These are phyloP conservation scores for Physcomitrellopsis africana DNA, from an alignment of 225 moss, liverwort and hornwort genomes.

Conservation along the genomic window DNA sequence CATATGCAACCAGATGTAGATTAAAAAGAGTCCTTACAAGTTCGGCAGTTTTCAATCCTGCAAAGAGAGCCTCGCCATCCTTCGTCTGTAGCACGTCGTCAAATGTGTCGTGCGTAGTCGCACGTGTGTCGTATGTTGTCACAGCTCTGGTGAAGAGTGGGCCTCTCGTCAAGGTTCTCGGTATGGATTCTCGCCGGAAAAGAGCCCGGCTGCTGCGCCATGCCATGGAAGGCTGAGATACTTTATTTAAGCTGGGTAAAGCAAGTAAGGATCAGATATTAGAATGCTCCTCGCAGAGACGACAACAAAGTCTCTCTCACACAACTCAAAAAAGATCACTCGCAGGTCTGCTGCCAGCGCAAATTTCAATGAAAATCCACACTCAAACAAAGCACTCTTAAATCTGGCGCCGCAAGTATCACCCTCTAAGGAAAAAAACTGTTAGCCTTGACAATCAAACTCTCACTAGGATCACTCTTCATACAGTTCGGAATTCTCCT, in stretches of 20 bases:
- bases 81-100: slow-evolving; percentile 47
- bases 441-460: too few relatives aligned
- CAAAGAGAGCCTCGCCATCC: slow-evolving; percentile 60
- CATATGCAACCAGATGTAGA: slow-evolving; percentile 76
- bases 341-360: too few relatives aligned
- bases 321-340: background rate
- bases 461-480: too few relatives aligned
- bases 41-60: slow-evolving; percentile 71
- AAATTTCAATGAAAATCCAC: too few relatives aligned
- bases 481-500: background rate
- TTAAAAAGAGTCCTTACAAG: slow-evolving; percentile 64
- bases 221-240: slow-evolving; percentile 42
- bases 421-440: too few relatives aligned
- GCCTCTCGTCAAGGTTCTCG: slow-evolving; percentile 17
- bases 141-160: slow-evolving; percentile 37
- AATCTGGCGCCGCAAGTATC: too few relatives aligned
- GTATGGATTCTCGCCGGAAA: slow-evolving; percentile 27
- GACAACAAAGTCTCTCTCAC: background rate
- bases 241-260: slow-evolving; percentile 12
- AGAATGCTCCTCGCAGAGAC: slow-evolving; percentile 13
- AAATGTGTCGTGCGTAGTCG: slow-evolving; percentile 31
- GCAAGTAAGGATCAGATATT: background rate
- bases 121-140: slow-evolving; percentile 44
- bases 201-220: slow-evolving; percentile 45
- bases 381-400: too few relatives aligned